Conservation (phyloP, 305 asterid genomes). For the Rubia tinctorum region DNA sequence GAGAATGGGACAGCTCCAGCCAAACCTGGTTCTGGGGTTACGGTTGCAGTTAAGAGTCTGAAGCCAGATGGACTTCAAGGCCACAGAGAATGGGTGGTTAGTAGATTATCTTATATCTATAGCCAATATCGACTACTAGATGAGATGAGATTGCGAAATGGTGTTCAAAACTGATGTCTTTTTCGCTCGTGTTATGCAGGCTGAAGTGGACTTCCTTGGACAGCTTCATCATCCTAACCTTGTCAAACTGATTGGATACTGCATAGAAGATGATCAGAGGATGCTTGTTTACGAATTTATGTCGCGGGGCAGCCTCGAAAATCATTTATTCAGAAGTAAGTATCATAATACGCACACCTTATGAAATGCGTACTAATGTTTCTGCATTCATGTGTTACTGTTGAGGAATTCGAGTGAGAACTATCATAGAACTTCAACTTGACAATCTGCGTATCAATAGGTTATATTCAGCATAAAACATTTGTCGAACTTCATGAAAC, state of each 20-base stretch:
- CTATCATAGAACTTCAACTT: too few relatives aligned
- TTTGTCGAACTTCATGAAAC: too few relatives aligned
- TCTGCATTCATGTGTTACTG: too few relatives aligned
- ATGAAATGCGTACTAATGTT: background rate
- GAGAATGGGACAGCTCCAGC: slow-evolving; percentile 85
- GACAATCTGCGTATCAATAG: too few relatives aligned
- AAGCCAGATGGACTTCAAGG: slow-evolving; percentile 95
- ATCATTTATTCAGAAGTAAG: slow-evolving; percentile 92
- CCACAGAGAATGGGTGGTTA: slow-evolving; percentile 99
- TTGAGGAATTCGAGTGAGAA: too few relatives aligned
- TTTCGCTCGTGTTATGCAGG: slow-evolving; percentile 45
- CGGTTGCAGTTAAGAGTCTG: slow-evolving; percentile 94
- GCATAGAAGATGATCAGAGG: slow-evolving; percentile 94
- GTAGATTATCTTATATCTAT: slow-evolving; percentile 30
- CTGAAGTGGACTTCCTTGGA: slow-evolving; percentile 92
- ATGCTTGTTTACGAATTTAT: slow-evolving; percentile 90
- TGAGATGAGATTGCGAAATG: slow-evolving; percentile 16
- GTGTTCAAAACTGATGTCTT: slow-evolving; percentile 19
- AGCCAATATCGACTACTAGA: slow-evolving; percentile 15
- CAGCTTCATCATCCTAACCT: slow-evolving; percentile 93
- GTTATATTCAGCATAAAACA: too few relatives aligned
- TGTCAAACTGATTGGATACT: slow-evolving; percentile 88
- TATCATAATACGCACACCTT: background rate
- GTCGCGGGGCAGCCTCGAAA: slow-evolving; percentile 99
- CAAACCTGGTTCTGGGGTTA: slow-evolving; percentile 78